A percentile compares a stretch with the other conserved stretches of the same genome.
These are phyloP conservation scores for Xylariales sp. DNA, from an alignment of 2,329 filamentous ascomycete species.

Conservation along the genomic window DNA sequence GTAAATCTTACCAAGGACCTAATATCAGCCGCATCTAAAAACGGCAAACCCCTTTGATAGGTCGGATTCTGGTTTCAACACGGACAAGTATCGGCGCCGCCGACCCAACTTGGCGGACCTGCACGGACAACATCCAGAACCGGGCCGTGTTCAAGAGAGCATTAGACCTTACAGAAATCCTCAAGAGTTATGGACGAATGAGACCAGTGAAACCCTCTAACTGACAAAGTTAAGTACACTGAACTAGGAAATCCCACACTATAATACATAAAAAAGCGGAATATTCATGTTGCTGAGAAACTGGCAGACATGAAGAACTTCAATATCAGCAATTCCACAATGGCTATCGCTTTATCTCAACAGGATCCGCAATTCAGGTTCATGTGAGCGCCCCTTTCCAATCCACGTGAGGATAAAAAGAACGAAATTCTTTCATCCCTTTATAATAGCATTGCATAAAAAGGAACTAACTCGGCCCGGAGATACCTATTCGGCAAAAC, in stretches of 20 bases:
- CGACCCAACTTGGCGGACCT: slow-evolving; percentile 16
- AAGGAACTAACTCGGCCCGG: background rate
- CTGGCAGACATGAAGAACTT: slow-evolving; percentile 8
- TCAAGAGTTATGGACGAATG: slow-evolving; percentile 5
- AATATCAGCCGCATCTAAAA: background rate
- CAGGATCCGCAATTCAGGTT: slow-evolving; percentile 39
- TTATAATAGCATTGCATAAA: no score
- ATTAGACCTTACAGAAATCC: background rate
- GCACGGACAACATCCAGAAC: background rate
- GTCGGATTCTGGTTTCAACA: slow-evolving; percentile 14
- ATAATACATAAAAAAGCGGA: no score
- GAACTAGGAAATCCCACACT: no score
- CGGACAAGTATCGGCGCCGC: background rate
- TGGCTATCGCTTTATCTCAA: background rate
- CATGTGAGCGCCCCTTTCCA: slow-evolving; percentile 28
- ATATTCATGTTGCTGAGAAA: background rate
- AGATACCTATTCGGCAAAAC: slow-evolving; percentile 36
- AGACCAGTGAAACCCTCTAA: slow-evolving; percentile 7
- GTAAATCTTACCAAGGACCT: background rate
- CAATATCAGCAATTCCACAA: background rate
- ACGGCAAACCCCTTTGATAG: slow-evolving; percentile 5
- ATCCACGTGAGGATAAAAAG: background rate
- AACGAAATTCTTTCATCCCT: no score
- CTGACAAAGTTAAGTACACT: background rate
- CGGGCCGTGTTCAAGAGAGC: background rate